Percentiles rank a stretch among this genome's conserved stretches.
Conservation (phyloP, 192 early-diverging fungal species). For the Endogone sp. region DNA sequence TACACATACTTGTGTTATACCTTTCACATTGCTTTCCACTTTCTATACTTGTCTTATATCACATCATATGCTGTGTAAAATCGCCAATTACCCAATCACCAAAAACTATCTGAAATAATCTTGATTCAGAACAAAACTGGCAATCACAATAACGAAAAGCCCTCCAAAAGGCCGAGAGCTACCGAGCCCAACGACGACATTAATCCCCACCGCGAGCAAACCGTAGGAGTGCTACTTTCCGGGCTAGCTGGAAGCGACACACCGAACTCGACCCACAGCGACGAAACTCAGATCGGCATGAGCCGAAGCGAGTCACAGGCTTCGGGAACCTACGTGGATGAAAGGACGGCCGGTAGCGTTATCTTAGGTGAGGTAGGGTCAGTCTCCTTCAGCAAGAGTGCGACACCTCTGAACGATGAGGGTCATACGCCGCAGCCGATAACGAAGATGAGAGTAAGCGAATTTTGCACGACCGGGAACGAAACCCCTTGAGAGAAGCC, state of each 20-base stretch:
- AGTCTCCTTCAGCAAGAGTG: background rate
- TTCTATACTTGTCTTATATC: background rate
- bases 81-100: conserved; percentile 2
- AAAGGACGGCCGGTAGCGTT: background rate
- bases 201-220: background rate
- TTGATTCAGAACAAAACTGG: conserved; percentile 1
- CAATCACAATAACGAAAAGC: conserved; percentile 15
- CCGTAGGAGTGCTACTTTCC: conserved; percentile 8
- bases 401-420: background rate
- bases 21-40: background rate
- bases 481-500: no score
- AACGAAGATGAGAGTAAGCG: no score
- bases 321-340: background rate
- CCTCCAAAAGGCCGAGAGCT: background rate
- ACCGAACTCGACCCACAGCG: background rate
- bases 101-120: background rate
- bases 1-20: background rate
- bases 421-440: no score
- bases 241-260: conserved; percentile 28
- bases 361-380: background rate
- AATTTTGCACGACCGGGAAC: no score
- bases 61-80: background rate
- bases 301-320: no score
- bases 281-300: background rate
- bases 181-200: no score